phyloP scores from a whole-genome alignment of 345 rosid genomes.

The Mallotus nudiflorus region DNA sequence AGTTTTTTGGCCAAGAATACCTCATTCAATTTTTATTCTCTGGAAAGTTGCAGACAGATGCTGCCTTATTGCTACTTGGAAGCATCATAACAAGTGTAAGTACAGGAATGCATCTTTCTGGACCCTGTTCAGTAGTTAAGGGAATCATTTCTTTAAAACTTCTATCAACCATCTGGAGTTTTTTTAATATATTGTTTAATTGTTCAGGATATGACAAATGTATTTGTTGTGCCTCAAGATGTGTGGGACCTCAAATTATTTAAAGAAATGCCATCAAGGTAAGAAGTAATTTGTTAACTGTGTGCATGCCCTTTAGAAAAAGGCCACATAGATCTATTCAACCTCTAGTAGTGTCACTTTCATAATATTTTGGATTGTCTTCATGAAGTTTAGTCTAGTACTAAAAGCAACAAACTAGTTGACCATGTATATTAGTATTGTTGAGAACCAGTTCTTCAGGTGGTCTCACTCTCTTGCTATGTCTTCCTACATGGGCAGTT shows the following conservation, averaged over 20 bases:
- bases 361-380: neutral
- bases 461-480: neutral
- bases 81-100: constrained; percentile 66
- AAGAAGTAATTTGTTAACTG: constrained; percentile 27
- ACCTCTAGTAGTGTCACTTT: neutral
- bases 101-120: constrained; percentile 11
- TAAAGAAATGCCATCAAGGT: constrained; percentile 68
- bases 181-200: neutral
- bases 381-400: neutral
- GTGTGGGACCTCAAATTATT: constrained; percentile 82
- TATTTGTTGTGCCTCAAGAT: constrained; percentile 71
- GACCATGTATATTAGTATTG: neutral
- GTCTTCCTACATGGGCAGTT: neutral
- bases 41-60: constrained; percentile 68
- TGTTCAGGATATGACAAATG: constrained; percentile 50
- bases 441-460: neutral
- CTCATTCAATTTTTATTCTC: constrained; percentile 6
- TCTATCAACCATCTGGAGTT: neutral
- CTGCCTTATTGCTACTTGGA: constrained; percentile 74
- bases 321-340: neutral
- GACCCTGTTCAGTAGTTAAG: constrained; percentile 13
- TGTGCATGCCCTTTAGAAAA: neutral
- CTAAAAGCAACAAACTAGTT: neutral
- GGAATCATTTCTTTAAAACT: too few species aligned
- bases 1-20: neutral